These are phyloP conservation scores for Bromus sterilis DNA, from an alignment of 176 grass and related monocot genomes.

Conservation along the genomic window DNA sequence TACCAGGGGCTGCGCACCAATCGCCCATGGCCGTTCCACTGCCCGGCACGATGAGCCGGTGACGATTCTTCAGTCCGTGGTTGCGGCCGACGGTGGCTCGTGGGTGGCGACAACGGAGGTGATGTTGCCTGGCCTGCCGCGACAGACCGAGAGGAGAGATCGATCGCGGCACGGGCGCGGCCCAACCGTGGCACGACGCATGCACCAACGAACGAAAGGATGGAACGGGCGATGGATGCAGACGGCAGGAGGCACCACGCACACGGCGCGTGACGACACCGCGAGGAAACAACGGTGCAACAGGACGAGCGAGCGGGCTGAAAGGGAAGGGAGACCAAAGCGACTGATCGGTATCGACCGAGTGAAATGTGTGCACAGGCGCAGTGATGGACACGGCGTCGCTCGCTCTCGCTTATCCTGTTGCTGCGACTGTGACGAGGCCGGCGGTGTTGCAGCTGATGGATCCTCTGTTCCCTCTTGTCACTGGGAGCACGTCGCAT, in stretches of 20 bases:
- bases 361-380: background rate
- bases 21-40: background rate
- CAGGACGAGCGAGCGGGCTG: background rate
- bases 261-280: background rate
- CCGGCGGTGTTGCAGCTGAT: background rate
- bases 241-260: too few species aligned
- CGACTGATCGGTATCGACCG: background rate
- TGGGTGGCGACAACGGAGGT: background rate
- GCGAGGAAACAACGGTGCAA: background rate
- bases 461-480: background rate
- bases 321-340: background rate
- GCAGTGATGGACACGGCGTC: background rate
- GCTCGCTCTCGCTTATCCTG: background rate
- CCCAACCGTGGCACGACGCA: background rate
- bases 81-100: background rate
- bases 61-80: too few species aligned
- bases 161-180: background rate
- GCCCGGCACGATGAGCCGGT: too few species aligned
- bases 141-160: too few species aligned
- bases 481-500: constrained; percentile 13
- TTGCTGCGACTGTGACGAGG: background rate
- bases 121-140: background rate
- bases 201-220: background rate
- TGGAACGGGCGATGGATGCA: background rate
- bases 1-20: background rate